These are phyloP conservation scores for Fusarium penzigii DNA, from an alignment of 2,329 filamentous ascomycete species.

Conservation along the genomic window DNA sequence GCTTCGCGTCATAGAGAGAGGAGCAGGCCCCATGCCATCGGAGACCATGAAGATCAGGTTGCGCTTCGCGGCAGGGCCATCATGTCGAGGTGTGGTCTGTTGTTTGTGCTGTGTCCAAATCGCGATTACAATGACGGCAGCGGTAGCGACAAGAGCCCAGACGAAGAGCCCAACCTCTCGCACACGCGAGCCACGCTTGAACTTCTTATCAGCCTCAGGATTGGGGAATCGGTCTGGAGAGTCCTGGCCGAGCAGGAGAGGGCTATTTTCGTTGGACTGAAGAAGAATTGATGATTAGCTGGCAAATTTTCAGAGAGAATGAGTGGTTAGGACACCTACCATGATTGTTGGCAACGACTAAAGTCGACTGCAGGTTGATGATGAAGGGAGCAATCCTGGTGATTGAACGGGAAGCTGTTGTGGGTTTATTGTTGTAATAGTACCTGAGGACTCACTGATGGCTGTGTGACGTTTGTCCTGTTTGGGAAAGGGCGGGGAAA, in stretches of 20 bases:
- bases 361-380: constrained; percentile 3
- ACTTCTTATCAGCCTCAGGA: constrained; percentile 21
- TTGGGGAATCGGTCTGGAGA: constrained; percentile 30
- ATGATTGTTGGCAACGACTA: constrained; percentile 10
- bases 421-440: too few species aligned
- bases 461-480: neutral
- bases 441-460: too few species aligned
- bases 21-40: constrained; percentile 96
- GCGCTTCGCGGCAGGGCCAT: constrained; percentile 64
- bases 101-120: constrained; percentile 75
- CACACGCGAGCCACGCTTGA: constrained; percentile 44
- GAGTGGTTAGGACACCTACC: constrained; percentile 13
- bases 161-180: constrained; percentile 75
- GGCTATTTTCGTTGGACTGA: constrained; percentile 44
- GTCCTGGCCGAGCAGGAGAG: constrained; percentile 40
- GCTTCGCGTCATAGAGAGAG: constrained; percentile 80
- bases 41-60: constrained; percentile 99
- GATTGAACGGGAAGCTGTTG: too few species aligned
- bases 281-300: constrained; percentile 18
- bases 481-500: constrained; percentile 5
- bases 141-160: constrained; percentile 82
- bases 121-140: constrained; percentile 75
- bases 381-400: constrained; percentile 6
- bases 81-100: constrained; percentile 40
- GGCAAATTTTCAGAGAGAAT: neutral